These are phyloP conservation scores for Paradendryphiella salina DNA, from an alignment of 2,329 filamentous ascomycete genomes.

Conservation along the genomic window DNA sequence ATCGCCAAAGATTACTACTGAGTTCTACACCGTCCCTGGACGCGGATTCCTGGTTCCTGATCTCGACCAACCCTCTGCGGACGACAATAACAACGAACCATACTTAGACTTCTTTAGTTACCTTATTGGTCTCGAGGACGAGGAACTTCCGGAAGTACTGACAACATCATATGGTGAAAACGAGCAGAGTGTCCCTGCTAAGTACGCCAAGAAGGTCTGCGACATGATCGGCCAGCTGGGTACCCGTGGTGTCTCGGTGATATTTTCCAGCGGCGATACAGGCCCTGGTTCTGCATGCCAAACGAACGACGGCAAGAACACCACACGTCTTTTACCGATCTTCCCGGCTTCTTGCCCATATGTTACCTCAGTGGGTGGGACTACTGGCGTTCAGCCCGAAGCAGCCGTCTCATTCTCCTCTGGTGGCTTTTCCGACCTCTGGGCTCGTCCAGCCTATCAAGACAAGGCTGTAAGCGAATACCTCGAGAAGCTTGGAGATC, in stretches of 20 bases:
- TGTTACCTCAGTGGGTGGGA: conserved; percentile 54
- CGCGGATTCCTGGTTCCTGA: conserved; percentile 53
- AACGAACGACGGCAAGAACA: conserved; percentile 52
- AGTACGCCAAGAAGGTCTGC: conserved; percentile 46
- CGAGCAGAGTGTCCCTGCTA: conserved; percentile 46
- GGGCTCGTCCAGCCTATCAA: conserved; percentile 50
- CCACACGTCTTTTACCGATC: conserved; percentile 49
- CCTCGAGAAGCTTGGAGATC: conserved; percentile 46
- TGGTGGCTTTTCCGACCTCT: conserved; percentile 54
- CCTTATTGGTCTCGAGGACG: conserved; percentile 38
- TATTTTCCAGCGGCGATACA: conserved; percentile 48
- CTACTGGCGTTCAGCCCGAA: conserved; percentile 48
- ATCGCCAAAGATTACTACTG: conserved; percentile 48
- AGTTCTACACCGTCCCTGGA: conserved; percentile 55
- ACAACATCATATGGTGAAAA: conserved; percentile 49
- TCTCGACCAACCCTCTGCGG: conserved; percentile 50
- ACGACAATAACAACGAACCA: conserved; percentile 54
- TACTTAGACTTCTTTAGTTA: conserved; percentile 49
- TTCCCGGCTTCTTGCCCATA: conserved; percentile 55
- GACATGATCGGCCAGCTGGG: conserved; percentile 48
- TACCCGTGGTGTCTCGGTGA: conserved; percentile 46
- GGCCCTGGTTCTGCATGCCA: conserved; percentile 50
- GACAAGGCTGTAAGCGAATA: conserved; percentile 47
- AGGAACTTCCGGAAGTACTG: conserved; percentile 45
- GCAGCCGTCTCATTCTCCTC: conserved; percentile 47